Conservation (phyloP, 768 basidiomycete genomes). For the Suillus decipiens region DNA sequence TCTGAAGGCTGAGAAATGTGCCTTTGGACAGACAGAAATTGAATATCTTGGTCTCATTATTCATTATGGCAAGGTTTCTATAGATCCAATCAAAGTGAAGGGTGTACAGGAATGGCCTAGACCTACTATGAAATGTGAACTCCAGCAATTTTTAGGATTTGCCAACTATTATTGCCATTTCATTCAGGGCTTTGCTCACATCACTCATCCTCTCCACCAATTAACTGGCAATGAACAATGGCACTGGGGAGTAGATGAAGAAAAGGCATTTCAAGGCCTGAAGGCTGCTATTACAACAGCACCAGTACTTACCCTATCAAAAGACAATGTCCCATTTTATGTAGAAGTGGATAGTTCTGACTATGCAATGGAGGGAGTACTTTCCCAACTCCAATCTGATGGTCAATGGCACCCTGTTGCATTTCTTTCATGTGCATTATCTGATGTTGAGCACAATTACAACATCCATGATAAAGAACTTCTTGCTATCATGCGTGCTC, state of each 20-base stretch:
- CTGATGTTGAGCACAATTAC: conserved; percentile 44
- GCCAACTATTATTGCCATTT: conserved; percentile 39
- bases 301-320: conserved; percentile 27
- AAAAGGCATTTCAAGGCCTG: conserved; percentile 29
- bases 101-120: conserved; percentile 9
- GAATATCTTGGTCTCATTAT: conserved; percentile 39
- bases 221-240: conserved; percentile 31
- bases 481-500: conserved; percentile 26
- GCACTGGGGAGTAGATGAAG: conserved; percentile 25
- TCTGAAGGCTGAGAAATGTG: conserved; percentile 39
- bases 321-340: conserved; percentile 15
- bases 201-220: conserved; percentile 30
- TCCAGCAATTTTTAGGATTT: conserved; percentile 46
- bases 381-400: conserved; percentile 24
- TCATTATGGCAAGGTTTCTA: conserved; percentile 9
- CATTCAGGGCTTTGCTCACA: conserved; percentile 33
- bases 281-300: conserved; percentile 29
- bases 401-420: conserved; percentile 37
- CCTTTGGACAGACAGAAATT: conserved; percentile 25
- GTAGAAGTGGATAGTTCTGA: conserved; percentile 35
- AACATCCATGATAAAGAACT: conserved; percentile 42
- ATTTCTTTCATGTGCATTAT: conserved; percentile 37
- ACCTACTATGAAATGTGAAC: conserved; percentile 28
- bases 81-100: conserved; percentile 13
- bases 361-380: conserved; percentile 32